phyloP scores from a whole-genome alignment of 2,329 filamentous ascomycete genomes.

The Exophiala spinifera region DNA sequence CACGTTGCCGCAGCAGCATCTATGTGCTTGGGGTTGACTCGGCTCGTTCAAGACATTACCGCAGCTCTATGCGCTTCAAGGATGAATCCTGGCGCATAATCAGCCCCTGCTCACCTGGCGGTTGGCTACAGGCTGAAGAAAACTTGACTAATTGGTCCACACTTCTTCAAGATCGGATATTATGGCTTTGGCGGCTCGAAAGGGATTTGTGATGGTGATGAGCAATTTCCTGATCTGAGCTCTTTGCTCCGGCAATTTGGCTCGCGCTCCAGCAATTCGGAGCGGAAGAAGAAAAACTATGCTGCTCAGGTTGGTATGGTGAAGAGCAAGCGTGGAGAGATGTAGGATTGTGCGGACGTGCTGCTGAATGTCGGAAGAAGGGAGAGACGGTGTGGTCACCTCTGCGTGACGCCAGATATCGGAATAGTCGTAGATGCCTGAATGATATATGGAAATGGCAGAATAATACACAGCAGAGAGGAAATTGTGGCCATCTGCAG shows the following conservation, averaged over 20 bases:
- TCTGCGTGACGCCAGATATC: not conserved
- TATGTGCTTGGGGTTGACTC: no score
- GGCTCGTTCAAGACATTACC: no score
- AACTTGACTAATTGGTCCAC: no score
- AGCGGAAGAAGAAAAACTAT: not conserved
- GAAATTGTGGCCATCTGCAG: not conserved
- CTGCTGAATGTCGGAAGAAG: not conserved
- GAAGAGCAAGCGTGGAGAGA: not conserved
- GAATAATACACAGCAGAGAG: conserved; percentile 2
- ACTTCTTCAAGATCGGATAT: not conserved
- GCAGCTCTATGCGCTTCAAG: no score
- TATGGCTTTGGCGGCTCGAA: not conserved
- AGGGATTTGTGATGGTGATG: not conserved
- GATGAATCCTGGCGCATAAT: no score
- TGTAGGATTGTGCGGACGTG: conserved; percentile 1
- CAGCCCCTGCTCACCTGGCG: no score
- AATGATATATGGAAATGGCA: conserved; percentile 6
- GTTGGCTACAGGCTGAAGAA: no score
- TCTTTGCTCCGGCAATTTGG: not conserved
- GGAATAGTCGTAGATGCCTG: conserved; percentile 6
- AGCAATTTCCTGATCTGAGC: not conserved
- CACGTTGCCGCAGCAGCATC: no score
- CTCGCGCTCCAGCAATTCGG: not conserved
- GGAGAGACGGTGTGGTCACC: not conserved
- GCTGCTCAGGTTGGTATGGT: not conserved